These are phyloP conservation scores for rapeseed (Brassica napus) DNA, from an alignment of 345 rosid species.

Conservation along the genomic window DNA sequence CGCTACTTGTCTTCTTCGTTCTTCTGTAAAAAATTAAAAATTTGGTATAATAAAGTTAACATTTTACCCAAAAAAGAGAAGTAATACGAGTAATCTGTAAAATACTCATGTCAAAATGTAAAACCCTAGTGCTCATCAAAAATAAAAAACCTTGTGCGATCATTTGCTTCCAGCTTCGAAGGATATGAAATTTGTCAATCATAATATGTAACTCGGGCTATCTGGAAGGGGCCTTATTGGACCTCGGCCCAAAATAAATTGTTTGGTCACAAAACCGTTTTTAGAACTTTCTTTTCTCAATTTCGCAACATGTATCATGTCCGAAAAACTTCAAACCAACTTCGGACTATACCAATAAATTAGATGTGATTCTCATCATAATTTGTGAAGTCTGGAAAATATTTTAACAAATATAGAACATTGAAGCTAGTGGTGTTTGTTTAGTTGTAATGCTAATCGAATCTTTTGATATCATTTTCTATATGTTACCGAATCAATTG, in stretches of 20 bases:
- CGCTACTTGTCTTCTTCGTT: too few relatives aligned
- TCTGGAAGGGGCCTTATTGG: background rate
- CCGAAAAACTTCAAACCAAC: background rate
- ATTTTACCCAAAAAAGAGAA: too few relatives aligned
- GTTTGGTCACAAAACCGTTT: background rate
- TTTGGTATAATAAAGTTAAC: too few relatives aligned
- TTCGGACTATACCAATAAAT: background rate
- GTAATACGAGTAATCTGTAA: too few relatives aligned
- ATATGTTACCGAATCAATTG: conserved; percentile 8
- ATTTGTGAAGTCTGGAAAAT: background rate
- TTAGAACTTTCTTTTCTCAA: background rate
- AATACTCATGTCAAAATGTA: background rate
- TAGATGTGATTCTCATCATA: background rate
- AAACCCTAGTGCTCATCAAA: background rate
- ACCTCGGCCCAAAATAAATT: background rate
- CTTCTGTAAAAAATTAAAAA: too few relatives aligned
- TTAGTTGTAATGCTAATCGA: background rate
- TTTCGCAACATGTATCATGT: background rate
- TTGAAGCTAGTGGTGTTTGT: background rate
- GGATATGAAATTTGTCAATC: background rate
- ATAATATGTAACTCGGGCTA: background rate
- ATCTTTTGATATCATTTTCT: background rate
- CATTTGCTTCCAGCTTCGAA: too few relatives aligned
- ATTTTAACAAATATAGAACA: background rate
- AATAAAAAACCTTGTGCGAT: background rate